Evolutionary conservation across 2,329 filamentous ascomycete genomes (phyloP).

Genomic region (Fusarium oxysporum): DNA sequence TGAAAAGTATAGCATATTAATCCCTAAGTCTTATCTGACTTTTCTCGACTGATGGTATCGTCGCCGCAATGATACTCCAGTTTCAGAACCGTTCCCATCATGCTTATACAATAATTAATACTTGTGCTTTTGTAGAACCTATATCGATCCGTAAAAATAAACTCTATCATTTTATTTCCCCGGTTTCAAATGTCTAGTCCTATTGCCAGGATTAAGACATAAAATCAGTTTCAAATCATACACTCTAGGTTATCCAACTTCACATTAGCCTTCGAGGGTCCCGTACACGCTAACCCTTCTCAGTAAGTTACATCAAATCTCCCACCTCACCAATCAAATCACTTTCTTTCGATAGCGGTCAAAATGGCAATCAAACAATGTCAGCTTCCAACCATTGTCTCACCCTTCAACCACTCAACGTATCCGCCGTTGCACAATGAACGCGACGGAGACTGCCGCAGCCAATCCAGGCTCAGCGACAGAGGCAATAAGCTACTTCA

Average conservation of each 20-base stretch:
- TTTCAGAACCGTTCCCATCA: no score
- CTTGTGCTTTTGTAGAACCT: no score
- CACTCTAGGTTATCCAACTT: background rate
- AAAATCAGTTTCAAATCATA: accelerated
- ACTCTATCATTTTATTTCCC: accelerated
- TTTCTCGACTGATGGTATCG: no score
- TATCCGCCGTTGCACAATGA: slow-evolving; percentile 3
- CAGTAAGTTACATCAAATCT: background rate
- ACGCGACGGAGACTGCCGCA: background rate
- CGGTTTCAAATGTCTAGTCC: accelerated
- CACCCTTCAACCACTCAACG: background rate
- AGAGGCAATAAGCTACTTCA: background rate
- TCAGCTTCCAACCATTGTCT: background rate
- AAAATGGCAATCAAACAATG: background rate
- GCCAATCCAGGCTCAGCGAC: background rate
- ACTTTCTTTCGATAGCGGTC: background rate
- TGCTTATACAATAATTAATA: no score
- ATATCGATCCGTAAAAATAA: accelerated
- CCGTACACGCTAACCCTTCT: background rate
- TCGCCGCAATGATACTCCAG: no score
- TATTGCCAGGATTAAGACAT: background rate
- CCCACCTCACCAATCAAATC: background rate
- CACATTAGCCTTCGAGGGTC: no score
- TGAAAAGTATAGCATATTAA: background rate
- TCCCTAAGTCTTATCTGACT: no score